Evolutionary conservation across 192 early-diverging fungal genomes (phyloP).

Genomic region (Mortierella antarctica): DNA sequence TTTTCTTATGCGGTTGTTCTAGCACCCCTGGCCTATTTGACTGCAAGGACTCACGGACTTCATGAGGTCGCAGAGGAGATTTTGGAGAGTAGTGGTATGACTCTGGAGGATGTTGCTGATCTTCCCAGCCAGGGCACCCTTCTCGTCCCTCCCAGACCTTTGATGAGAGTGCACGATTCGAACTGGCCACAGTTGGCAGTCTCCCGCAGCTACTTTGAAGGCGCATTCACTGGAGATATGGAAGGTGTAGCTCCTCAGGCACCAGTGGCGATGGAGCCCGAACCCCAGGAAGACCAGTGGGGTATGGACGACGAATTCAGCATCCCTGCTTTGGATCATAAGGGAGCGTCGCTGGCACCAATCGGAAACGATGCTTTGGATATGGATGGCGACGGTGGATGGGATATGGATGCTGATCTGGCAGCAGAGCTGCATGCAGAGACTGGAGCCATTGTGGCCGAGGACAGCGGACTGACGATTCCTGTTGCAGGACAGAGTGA

Average conservation of each 20-base stretch:
- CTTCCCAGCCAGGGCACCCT: constrained; percentile 59
- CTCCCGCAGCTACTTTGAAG: constrained; percentile 87
- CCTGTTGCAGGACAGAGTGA: constrained; percentile 82
- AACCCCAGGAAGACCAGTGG: constrained; percentile 75
- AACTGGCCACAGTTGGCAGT: constrained; percentile 96
- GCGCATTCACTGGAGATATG: constrained; percentile 69
- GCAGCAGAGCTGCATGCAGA: constrained; percentile 74
- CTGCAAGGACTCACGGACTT: constrained; percentile 91
- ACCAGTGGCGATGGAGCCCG: constrained; percentile 69
- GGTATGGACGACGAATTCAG: constrained; percentile 81
- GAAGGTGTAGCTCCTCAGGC: constrained; percentile 57
- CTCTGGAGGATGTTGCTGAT: constrained; percentile 67
- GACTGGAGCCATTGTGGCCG: constrained; percentile 72
- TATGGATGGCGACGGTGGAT: constrained; percentile 69
- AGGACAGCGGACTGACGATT: constrained; percentile 26
- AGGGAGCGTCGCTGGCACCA: constrained; percentile 31
- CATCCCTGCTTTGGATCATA: constrained; percentile 56
- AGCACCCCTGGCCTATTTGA: constrained; percentile 94
- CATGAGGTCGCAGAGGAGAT: constrained; percentile 88
- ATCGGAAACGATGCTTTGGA: constrained; percentile 54
- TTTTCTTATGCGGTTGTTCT: not conserved
- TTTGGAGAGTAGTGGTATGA: constrained; percentile 76
- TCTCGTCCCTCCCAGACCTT: constrained; percentile 76
- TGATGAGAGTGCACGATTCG: constrained; percentile 76
- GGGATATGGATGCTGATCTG: constrained; percentile 89